Base-by-base conservation (phyloP, 75 land plant genomes). In the Azolla pinnata region DNA sequence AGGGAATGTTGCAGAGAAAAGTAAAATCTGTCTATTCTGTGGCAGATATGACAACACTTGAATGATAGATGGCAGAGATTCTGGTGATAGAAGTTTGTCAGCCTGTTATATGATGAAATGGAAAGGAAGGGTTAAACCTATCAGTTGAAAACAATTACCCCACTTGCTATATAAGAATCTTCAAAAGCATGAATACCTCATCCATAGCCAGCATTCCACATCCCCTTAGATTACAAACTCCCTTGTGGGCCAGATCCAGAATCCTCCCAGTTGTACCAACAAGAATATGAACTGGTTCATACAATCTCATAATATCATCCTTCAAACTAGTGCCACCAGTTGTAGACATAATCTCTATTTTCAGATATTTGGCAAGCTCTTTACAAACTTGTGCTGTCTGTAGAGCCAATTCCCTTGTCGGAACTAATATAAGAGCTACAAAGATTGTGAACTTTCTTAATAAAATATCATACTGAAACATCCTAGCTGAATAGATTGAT, bases 361-460 rank as follows among this genome's bases (percentile, higher is more conserved):
- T 66, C 52, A 71, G 29, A 58, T 71, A 67, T 38, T 71, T 71
- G 19, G 71, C 72, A 46, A 71, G 71, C 59, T 71, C 74, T 45
- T 71, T 71, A 63, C 74, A 71, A 1, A 71, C 74, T 48, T 71
- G 74, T 24, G 74, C 67, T 50, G 74, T 71, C 34, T 71, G 74
- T 5, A 71, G 54, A n/a, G 74, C 74, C 20, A 71, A 54, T 31
- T 71, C 74, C 33, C 74, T 50, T 34, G 74, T 71, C 1, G 74
- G 74, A 23, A 71, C 74, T 31, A 71, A 24, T 9, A 71, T 32
- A 31, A 71, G 62, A 35, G 42, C 74, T 71, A 33, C 71, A 46
- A 46, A 4, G 21, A 23, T 2, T 4, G n/a, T 18, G 14, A 46
- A 14, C 42, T 7, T 38, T 8, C 7, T 7, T 14, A 38, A 38